These are phyloP conservation scores for Aaosphaeria arxii DNA, from an alignment of 2,329 filamentous ascomycete genomes.

Conservation along the genomic window DNA sequence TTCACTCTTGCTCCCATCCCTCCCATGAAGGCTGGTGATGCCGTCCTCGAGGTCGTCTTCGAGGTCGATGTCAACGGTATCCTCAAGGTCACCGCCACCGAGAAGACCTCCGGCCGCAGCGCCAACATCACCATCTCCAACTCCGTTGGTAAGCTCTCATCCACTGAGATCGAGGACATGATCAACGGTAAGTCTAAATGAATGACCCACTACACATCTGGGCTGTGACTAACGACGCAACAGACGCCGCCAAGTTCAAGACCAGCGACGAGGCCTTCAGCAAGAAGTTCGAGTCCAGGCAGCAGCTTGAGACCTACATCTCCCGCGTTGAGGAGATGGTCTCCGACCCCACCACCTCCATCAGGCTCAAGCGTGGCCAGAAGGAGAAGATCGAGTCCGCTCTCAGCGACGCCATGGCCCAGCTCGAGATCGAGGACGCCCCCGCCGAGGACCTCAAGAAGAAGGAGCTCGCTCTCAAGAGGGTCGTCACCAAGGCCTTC, in stretches of 20 bases:
- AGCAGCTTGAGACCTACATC: conserved; percentile 99
- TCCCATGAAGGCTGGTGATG: conserved; percentile 88
- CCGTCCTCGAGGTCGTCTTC: conserved; percentile 96
- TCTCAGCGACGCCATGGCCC: conserved; percentile 94
- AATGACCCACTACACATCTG: background rate
- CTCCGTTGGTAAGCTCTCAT: conserved; percentile 97
- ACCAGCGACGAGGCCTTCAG: conserved; percentile 94
- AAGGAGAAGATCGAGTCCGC: conserved; percentile 99
- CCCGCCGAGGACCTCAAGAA: conserved; percentile 95
- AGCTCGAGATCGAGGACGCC: conserved; percentile 93
- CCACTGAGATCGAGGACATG: conserved; percentile 95
- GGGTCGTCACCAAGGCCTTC: conserved; percentile 98
- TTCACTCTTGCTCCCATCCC: conserved; percentile 90
- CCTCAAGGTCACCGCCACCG: conserved; percentile 97
- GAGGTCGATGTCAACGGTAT: conserved; percentile 99
- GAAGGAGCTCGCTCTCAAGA: conserved; percentile 98
- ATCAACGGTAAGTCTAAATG: conserved; percentile 63
- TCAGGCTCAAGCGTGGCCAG: conserved; percentile 98
- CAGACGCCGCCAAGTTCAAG: conserved; percentile 98
- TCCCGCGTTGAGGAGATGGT: conserved; percentile 98
- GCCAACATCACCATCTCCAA: conserved; percentile 99
- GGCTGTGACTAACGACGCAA: conserved; percentile 4
- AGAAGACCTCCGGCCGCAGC: conserved; percentile 96
- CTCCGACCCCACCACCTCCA: conserved; percentile 89
- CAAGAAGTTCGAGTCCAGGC: conserved; percentile 98